Evolutionary conservation across 228 moss, liverwort and hornwort genomes (phyloP).

Genomic region (Sphagnum fallax): DNA sequence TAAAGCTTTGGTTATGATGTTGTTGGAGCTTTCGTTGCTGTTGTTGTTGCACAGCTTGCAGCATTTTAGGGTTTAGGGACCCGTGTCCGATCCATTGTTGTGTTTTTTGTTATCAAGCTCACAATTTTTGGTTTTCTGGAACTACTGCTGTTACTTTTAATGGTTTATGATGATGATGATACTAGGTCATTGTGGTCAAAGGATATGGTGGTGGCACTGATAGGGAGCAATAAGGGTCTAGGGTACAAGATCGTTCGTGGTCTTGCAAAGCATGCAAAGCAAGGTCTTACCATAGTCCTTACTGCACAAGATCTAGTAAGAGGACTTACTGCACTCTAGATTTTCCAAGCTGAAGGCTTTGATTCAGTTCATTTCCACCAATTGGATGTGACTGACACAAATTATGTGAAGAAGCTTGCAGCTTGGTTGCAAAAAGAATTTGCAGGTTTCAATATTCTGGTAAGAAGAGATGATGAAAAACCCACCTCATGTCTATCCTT

Average conservation of each 20-base stretch:
- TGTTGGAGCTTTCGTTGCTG: too few species aligned
- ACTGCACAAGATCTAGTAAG: conserved; percentile 24
- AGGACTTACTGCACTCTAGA: conserved; percentile 20
- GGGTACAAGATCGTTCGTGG: conserved; percentile 18
- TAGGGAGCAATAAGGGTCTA: conserved; percentile 41
- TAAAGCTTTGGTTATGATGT: too few species aligned
- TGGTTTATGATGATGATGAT: too few species aligned
- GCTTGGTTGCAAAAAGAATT: conserved; percentile 21
- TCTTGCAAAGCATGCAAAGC: conserved; percentile 25
- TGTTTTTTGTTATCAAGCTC: too few species aligned
- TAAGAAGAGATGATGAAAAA: background rate
- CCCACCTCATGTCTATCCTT: too few species aligned
- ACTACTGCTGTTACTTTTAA: too few species aligned
- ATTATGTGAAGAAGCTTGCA: conserved; percentile 22
- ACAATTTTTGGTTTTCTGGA: too few species aligned
- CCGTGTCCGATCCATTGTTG: too few species aligned
- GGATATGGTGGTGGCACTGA: conserved; percentile 30
- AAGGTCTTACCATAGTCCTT: conserved; percentile 34
- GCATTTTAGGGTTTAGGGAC: too few species aligned
- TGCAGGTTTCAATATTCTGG: conserved; percentile 34
- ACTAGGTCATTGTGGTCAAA: conserved; percentile 18
- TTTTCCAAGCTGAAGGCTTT: conserved; percentile 23
- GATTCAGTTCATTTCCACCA: conserved; percentile 33
- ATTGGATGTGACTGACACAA: conserved; percentile 27
- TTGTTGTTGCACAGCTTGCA: too few species aligned